These are phyloP conservation scores for Ceratocystis papillata DNA, from an alignment of 2,329 filamentous ascomycete species.

Conservation along the genomic window DNA sequence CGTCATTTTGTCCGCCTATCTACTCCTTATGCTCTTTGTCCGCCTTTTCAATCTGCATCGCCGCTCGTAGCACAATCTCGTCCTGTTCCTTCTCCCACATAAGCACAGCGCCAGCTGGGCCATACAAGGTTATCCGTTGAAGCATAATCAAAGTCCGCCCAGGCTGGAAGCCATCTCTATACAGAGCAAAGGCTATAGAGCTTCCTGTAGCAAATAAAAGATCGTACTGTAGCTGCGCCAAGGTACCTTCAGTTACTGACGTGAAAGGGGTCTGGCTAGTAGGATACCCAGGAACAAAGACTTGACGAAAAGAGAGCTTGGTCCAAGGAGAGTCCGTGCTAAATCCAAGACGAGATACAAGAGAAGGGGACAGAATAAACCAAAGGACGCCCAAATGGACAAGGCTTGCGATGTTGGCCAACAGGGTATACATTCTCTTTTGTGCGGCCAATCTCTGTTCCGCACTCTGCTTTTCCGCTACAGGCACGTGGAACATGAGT, in stretches of 20 bases:
- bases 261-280: slow-evolving; percentile 14
- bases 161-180: slow-evolving; percentile 5
- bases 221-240: slow-evolving; percentile 27
- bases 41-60: slow-evolving; percentile 19
- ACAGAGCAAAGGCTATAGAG: slow-evolving; percentile 15
- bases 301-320: slow-evolving; percentile 16
- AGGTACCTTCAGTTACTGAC: slow-evolving; percentile 22
- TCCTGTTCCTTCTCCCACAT: slow-evolving; percentile 21
- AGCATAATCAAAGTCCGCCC: slow-evolving; percentile 9
- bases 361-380: slow-evolving; percentile 18
- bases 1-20: neutral
- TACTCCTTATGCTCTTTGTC: slow-evolving; percentile 17
- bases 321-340: slow-evolving; percentile 12
- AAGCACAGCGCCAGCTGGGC: slow-evolving; percentile 21
- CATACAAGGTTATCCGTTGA: slow-evolving; percentile 17
- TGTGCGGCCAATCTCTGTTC: slow-evolving; percentile 15
- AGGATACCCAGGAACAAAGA: slow-evolving; percentile 25
- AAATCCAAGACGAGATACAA: slow-evolving; percentile 5
- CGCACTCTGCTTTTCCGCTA: neutral
- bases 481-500: slow-evolving; percentile 8
- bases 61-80: slow-evolving; percentile 18
- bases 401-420: slow-evolving; percentile 15
- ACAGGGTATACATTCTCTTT: slow-evolving; percentile 22
- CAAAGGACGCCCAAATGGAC: slow-evolving; percentile 22
- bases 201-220: slow-evolving; percentile 25